Conservation (phyloP, 2,329 filamentous ascomycete genomes). For the Dothistroma septosporum region DNA sequence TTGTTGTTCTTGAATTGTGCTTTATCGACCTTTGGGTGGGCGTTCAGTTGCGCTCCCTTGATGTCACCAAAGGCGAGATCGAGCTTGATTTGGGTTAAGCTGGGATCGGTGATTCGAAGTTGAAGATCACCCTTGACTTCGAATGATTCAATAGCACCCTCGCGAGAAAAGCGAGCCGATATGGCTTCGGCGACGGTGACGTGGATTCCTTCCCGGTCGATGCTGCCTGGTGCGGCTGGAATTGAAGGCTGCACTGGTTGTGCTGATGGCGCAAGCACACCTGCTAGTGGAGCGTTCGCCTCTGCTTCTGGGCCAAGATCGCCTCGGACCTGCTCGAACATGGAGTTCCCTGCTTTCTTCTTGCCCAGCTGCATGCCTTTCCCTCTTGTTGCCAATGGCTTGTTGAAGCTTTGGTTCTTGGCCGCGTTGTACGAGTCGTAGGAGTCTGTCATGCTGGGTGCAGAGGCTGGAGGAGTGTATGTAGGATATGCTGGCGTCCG, state of each 20-base stretch:
- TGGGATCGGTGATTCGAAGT: constrained; percentile 81
- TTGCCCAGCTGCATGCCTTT: constrained; percentile 99
- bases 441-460: constrained; percentile 69
- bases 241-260: constrained; percentile 48
- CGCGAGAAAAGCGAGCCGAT: constrained; percentile 79
- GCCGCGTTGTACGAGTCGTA: constrained; percentile 95
- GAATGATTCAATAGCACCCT: constrained; percentile 81
- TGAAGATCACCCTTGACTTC: constrained; percentile 89
- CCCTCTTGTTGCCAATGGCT: constrained; percentile 71
- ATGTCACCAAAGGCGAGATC: constrained; percentile 70
- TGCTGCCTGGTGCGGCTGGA: constrained; percentile 56
- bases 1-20: constrained; percentile 77
- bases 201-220: constrained; percentile 81
- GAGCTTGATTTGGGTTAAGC: constrained; percentile 88
- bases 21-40: constrained; percentile 95
- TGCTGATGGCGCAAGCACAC: constrained; percentile 46
- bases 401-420: constrained; percentile 87
- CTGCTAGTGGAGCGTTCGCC: constrained; percentile 64
- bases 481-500: constrained; percentile 81
- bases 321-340: constrained; percentile 91
- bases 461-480: constrained; percentile 84
- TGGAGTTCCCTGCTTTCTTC: constrained; percentile 96
- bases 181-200: constrained; percentile 87
- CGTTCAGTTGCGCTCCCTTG: constrained; percentile 85
- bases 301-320: constrained; percentile 86